These are phyloP conservation scores for Claviceps lovelessii DNA, from an alignment of 2,329 filamentous ascomycete species.

Conservation along the genomic window DNA sequence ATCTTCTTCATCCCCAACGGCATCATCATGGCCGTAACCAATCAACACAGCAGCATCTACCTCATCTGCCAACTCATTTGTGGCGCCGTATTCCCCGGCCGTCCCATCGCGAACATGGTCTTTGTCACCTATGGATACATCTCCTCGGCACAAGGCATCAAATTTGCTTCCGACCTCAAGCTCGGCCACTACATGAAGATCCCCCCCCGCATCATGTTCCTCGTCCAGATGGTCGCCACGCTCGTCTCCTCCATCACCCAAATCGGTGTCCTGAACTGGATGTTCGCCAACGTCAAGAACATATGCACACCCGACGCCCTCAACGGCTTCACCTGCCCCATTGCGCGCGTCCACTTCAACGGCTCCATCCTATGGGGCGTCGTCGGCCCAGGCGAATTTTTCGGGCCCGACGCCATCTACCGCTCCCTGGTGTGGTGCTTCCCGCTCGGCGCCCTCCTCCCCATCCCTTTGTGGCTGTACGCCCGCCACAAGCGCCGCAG, in stretches of 20 bases:
- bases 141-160: constrained; percentile 75
- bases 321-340: constrained; percentile 77
- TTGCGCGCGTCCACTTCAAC: constrained; percentile 80
- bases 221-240: constrained; percentile 64
- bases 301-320: constrained; percentile 70
- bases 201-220: constrained; percentile 62
- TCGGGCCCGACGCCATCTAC: constrained; percentile 62
- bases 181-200: constrained; percentile 84
- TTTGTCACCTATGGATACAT: constrained; percentile 89
- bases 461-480: constrained; percentile 61
- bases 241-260: constrained; percentile 67
- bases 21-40: constrained; percentile 86
- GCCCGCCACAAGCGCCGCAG: constrained; percentile 43
- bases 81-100: constrained; percentile 67
- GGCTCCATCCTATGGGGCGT: constrained; percentile 83
- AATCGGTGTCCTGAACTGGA: constrained; percentile 79
- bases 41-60: constrained; percentile 77
- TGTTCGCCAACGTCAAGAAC: constrained; percentile 62
- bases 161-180: constrained; percentile 78
- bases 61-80: constrained; percentile 77
- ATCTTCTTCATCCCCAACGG: constrained; percentile 81
- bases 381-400: constrained; percentile 70
- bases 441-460: constrained; percentile 58
- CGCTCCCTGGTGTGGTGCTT: constrained; percentile 70
- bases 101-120: constrained; percentile 83